Evolutionary conservation across 1,139 yeast genomes (phyloP).

Genomic region (Yamadazyma trypodendri): DNA sequence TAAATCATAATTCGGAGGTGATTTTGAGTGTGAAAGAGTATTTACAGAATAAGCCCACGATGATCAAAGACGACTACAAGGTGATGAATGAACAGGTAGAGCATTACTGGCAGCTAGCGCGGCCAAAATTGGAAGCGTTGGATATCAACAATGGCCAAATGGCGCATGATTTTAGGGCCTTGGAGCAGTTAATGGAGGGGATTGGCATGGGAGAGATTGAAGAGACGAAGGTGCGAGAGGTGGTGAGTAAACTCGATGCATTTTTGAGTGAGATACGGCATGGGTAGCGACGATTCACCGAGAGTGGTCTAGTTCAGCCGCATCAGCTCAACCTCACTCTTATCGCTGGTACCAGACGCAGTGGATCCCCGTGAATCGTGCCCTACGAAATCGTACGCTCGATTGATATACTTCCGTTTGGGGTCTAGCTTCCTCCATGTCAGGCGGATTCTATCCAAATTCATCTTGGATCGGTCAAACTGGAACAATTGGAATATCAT

Average conservation of each 20-base stretch:
- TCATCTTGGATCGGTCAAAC: conserved; percentile 42
- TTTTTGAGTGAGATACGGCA: too few relatives aligned
- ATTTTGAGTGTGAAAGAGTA: conserved; percentile 40
- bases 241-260: conserved; percentile 22
- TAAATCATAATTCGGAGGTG: conserved; percentile 41
- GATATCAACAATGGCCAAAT: conserved; percentile 17
- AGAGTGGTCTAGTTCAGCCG: not conserved
- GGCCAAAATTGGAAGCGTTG: conserved; percentile 17
- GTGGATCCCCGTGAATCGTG: conserved; percentile 11
- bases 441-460: conserved; percentile 43
- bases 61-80: conserved; percentile 14
- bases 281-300: too few relatives aligned
- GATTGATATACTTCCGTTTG: conserved; percentile 36
- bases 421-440: conserved; percentile 50
- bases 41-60: conserved; percentile 22
- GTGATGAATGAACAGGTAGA: conserved; percentile 13
- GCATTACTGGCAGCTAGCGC: conserved; percentile 15
- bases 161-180: conserved; percentile 12
- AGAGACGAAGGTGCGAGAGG: conserved; percentile 17
- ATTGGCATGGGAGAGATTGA: conserved; percentile 3
- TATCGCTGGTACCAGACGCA: too few relatives aligned
- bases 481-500: conserved; percentile 32
- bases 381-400: conserved; percentile 39
- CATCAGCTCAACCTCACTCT: too few relatives aligned
- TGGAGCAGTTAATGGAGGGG: conserved; percentile 11